Evolutionary conservation across 306 rosid genomes (phyloP), one percentile per base, ranked within the genome.

Genomic region (Benincasa hispida): DNA sequence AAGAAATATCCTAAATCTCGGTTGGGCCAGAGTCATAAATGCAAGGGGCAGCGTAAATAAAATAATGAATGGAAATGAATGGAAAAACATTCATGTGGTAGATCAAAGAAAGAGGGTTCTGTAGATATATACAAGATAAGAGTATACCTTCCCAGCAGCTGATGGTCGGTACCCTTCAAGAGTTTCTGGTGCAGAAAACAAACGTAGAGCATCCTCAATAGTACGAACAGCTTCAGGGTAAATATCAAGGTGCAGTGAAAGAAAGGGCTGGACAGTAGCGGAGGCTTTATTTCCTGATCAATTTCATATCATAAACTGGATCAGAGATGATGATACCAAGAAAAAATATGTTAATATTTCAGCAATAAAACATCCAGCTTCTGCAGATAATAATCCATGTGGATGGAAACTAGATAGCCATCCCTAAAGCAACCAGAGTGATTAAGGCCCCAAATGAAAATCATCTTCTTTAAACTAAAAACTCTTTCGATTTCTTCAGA

Each of bases 131-230:
- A 56, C 56, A 47, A 47, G 55, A 67, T 25, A 41, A n/a, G 34
- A 74, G 54, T 19, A 55, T 14, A 95, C 98, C 96, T 92, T 92
- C 80, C 96, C 98, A 74, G 92, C 77, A 47, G 81, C 56, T 17
- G 98, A 87, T 53, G 98, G 13, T 67, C 92, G 89, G 81, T 92
- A 95, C 32, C 98, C 99, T 86, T 95, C 99, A 37, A 95, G 90
- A 78, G 88, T 85, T 85, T 92, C 99, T 41, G 90, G 90, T n/a
- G 89, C 95, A 84, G 96, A 89, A 86, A 90, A 95, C 84, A 90
- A 76, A 83, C 78, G 91, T 76, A 95, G 81, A 10, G 99, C 99
- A 84, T 92, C 93, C 85, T 92, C 97, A 54, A 95, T 92, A 0
- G 93, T 87, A 51, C 76, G 83, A 53, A 92, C 97, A 41, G 90